phyloP scores from a whole-genome alignment of 2,329 filamentous ascomycete species.

The Neoascochyta sp. region DNA sequence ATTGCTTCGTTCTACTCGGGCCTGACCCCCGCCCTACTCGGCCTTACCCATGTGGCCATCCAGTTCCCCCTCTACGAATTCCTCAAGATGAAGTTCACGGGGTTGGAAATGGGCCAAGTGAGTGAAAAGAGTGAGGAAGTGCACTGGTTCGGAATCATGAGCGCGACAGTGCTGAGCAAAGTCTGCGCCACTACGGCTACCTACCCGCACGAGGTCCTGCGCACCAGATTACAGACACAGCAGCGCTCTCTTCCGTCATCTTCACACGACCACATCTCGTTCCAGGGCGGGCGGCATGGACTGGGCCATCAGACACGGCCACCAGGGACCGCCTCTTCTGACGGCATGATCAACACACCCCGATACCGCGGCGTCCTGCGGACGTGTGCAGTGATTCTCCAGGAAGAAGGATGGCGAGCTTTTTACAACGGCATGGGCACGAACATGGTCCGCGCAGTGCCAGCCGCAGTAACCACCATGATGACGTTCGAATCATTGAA shows the following conservation, averaged over 20 bases:
- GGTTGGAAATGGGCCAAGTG: conserved; percentile 76
- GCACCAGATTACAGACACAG: conserved; percentile 91
- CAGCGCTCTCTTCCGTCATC: conserved; percentile 59
- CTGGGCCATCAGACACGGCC: conserved; percentile 44
- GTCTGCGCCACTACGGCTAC: conserved; percentile 90
- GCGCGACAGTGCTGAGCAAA: conserved; percentile 90
- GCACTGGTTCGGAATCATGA: conserved; percentile 79
- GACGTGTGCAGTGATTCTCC: conserved; percentile 79
- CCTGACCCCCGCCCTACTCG: conserved; percentile 84
- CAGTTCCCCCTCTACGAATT: conserved; percentile 97
- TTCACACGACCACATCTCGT: conserved; percentile 50
- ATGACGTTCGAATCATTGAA: conserved; percentile 85
- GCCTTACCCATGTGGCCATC: conserved; percentile 90
- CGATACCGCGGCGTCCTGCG: conserved; percentile 74
- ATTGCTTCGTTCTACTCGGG: conserved; percentile 91
- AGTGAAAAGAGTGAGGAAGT: conserved; percentile 55
- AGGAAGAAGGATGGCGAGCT: conserved; percentile 90
- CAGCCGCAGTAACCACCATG: conserved; percentile 95
- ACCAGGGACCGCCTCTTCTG: conserved; percentile 49
- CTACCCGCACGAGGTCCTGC: conserved; percentile 94
- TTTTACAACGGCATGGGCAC: conserved; percentile 98
- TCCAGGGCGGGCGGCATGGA: conserved; percentile 36
- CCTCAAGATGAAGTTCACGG: conserved; percentile 86
- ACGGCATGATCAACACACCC: conserved; percentile 53
- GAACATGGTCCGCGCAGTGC: conserved; percentile 94